Evolutionary conservation across 208 protist species (phyloP), one percentile per base, ranked within the genome.

Genomic region (Trypanosoma platydactyli): DNA sequence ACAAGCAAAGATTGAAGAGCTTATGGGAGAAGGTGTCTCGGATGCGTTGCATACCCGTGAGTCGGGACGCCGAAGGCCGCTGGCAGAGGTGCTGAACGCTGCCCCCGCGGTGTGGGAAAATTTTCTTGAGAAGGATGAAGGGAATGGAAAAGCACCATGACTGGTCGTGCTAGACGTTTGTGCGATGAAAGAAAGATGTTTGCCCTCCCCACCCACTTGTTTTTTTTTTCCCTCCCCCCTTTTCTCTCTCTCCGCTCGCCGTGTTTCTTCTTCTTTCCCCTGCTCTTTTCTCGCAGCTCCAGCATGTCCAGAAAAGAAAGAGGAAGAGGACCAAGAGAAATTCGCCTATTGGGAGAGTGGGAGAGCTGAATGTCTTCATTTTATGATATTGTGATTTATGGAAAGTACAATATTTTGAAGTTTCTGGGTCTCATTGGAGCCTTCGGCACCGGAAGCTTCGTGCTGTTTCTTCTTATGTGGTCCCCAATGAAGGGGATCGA

Each of bases 391-490:
- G 50, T 58, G 4, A 53, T 27, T 2, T 50, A 50, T 7, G 35
- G 52, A n/a, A 51, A 68, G 15, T 41, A 57, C 30, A 22, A 1
- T 5, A 5, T 1, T 29, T 42, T 80, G 18, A 58, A 77, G 22
- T 55, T 89, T 1, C 56, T 90, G 30, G 73, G 71, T 30, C 57
- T 93, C 6, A 22, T 84, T 22, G 81, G 79, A 16, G 69, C 80
- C 55, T 84, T 86, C 55, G 81, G 53, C 9, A 79, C 75, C 20
- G 87, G 87, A 38, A 81, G 57, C 50, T 88, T 87, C 56, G 45
- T 76, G 25, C 56, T 88, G 55, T 91, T 61, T 35, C 52, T 81
- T 20, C 72, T 94, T 44, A 87, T 89, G 35, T 79, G 56, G 58
- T 52, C 64, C 24, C 29, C 5, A 1, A 45, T 51, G 12, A 42